Evolutionary conservation across 257 asterid genomes (phyloP).

Genomic region (Scutellaria barbata): DNA sequence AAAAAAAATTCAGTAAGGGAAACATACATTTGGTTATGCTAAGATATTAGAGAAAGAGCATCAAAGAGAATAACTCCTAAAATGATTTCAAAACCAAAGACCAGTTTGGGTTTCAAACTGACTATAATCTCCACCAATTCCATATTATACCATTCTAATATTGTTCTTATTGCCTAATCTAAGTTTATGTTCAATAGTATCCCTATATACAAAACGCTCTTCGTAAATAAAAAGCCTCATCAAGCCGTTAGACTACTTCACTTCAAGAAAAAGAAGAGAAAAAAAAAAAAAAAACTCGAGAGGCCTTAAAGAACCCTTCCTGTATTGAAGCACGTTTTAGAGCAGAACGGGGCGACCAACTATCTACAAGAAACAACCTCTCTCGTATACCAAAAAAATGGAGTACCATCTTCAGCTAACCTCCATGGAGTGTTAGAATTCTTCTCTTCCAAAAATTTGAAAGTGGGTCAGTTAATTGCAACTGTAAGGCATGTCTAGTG

Average conservation of each 20-base stretch:
- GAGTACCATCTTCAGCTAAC: conserved; percentile 31
- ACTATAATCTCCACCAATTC: conserved; percentile 24
- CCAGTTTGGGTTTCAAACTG: not conserved
- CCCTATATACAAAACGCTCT: conserved; percentile 30
- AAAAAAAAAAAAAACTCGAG: not conserved
- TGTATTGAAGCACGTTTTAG: conserved; percentile 3
- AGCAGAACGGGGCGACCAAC: conserved; percentile 22
- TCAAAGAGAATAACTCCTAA: too few species aligned
- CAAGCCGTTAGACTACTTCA: conserved; percentile 7
- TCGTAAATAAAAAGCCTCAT: conserved; percentile 21
- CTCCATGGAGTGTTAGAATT: conserved; percentile 46
- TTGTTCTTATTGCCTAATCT: conserved; percentile 17
- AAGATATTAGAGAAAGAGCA: too few species aligned
- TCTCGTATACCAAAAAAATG: conserved; percentile 22
- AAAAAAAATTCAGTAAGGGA: too few species aligned
- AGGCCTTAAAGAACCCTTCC: conserved; percentile 11
- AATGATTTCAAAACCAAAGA: too few species aligned
- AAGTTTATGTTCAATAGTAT: not conserved
- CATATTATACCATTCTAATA: conserved; percentile 6
- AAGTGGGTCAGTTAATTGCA: conserved; percentile 36
- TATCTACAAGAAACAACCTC: conserved; percentile 39
- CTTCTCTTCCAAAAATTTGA: conserved; percentile 44
- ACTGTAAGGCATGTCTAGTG: conserved; percentile 26
- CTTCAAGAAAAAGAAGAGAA: not conserved
- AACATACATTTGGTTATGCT: too few species aligned